A percentile compares a stretch with the other conserved stretches of the same genome.
Conservation (phyloP, 768 basidiomycete genomes). For the Mycena amicta region DNA sequence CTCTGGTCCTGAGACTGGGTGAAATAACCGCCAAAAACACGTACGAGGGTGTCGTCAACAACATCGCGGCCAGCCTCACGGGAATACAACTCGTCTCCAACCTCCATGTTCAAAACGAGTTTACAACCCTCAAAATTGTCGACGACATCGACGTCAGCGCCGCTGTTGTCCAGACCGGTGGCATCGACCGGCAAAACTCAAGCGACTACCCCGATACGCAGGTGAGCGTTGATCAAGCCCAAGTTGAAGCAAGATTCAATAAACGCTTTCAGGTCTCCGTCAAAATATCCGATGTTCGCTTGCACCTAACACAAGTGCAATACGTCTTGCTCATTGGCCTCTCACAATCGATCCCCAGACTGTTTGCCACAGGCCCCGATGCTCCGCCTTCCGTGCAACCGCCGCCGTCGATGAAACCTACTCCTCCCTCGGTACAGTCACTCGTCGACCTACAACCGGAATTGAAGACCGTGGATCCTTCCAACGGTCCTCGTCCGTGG, state of each 20-base stretch:
- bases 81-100: conserved; percentile 85
- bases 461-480: conserved; percentile 38
- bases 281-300: conserved; percentile 79
- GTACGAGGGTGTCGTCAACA: conserved; percentile 59
- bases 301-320: conserved; percentile 83
- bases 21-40: conserved; percentile 84
- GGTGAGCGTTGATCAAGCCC: conserved; percentile 44
- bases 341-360: conserved; percentile 66
- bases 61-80: conserved; percentile 71
- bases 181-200: conserved; percentile 55
- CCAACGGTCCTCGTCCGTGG: conserved; percentile 45
- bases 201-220: conserved; percentile 69
- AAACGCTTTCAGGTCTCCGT: conserved; percentile 58
- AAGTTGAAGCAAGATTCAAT: neutral
- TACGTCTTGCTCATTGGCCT: conserved; percentile 72
- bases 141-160: conserved; percentile 83
- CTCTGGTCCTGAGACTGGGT: conserved; percentile 81
- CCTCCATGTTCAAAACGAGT: conserved; percentile 49
- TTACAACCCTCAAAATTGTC: conserved; percentile 78
- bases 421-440: conserved; percentile 11
- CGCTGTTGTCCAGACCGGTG: conserved; percentile 64
- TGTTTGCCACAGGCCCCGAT: conserved; percentile 55
- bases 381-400: conserved; percentile 35
- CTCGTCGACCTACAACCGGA: conserved; percentile 62
- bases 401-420: conserved; percentile 22